Conservation (phyloP, 768 basidiomycete species). For the Stropharia rugosoannulata region DNA sequence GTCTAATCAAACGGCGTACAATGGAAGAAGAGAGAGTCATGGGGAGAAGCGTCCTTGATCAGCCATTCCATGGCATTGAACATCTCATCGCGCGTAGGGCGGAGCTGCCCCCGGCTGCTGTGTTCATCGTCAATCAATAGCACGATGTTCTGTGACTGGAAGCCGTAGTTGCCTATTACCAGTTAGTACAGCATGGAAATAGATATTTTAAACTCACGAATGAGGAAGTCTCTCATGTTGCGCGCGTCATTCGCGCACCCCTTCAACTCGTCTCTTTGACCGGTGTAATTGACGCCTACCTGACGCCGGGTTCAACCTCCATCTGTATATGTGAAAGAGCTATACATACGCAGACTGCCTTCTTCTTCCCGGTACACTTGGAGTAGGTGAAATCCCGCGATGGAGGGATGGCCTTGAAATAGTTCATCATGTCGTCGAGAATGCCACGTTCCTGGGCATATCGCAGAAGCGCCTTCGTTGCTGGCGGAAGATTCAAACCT, state of each 20-base stretch:
- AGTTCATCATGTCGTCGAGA: slow-evolving; percentile 11
- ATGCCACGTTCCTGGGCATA: not conserved
- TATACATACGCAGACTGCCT: slow-evolving; percentile 74
- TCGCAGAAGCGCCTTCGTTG: not conserved
- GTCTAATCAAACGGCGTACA: slow-evolving; percentile 35
- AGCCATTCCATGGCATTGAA: slow-evolving; percentile 57
- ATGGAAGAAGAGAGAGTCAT: slow-evolving; percentile 82
- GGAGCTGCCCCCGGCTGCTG: slow-evolving; percentile 30
- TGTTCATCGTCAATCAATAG: slow-evolving; percentile 61
- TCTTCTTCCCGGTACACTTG: slow-evolving; percentile 77
- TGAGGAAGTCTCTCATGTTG: slow-evolving; percentile 67
- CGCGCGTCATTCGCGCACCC: slow-evolving; percentile 85
- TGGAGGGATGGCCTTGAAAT: slow-evolving; percentile 13
- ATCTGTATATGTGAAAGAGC: not conserved
- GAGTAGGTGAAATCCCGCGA: slow-evolving; percentile 58
- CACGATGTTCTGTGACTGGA: slow-evolving; percentile 65
- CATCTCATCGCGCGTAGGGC: slow-evolving; percentile 48
- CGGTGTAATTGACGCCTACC: slow-evolving; percentile 82
- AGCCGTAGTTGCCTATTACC: slow-evolving; percentile 40
- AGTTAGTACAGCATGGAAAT: not conserved
- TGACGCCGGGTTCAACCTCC: slow-evolving; percentile 17
- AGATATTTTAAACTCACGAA: slow-evolving; percentile 35
- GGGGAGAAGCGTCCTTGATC: slow-evolving; percentile 60
- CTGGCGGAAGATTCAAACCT: slow-evolving; percentile 2
- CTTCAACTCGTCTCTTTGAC: slow-evolving; percentile 59